Base-by-base conservation (phyloP, 2,329 filamentous ascomycete species). In the Bipolaris victoriae region DNA sequence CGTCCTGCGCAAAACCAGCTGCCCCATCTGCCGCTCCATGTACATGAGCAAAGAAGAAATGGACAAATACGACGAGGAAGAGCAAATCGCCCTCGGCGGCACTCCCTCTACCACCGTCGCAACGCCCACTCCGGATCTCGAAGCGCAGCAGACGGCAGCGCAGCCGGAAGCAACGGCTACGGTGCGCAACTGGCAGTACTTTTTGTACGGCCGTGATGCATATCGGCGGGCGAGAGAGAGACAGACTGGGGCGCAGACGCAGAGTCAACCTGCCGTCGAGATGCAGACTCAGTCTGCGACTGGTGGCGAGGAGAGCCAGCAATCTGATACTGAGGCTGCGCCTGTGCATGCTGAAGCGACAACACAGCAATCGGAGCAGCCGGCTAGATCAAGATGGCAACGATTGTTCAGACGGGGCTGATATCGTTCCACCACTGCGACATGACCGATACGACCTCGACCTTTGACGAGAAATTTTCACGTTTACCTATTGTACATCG, bases 1-100 rank as follows among this genome's bases (percentile, higher is more conserved):
- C 7, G 58, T 70, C 3, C 43, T 71, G 5, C 65, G 66, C n/a
- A 73, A 71, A 31, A 70, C 60, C 18, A 72, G 62, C 20, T 75
- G 71, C 55, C 72, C 72, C 1, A 68, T 74, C 3, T 75, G 71
- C 50, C 65, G 71, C 7, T 67, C 70, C 1, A 52, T 65, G 33
- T 75, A 69, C 49, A 70, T 64, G 43, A 60, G 50, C 45, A 61
- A 66, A 22, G 66, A 68, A 48, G 60, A 58, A 1, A 61, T 67
- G 45, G 57, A 63, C n/a, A 31, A 50, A 31, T 50, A 55, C 24
- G 64, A 67, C 18, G 40, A 60, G 11, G 65, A 68, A 36, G 66
- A 58, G 13, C 40, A 39, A 10, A 46, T 50, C 0, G 54, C 54
- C 3, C 5, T 57, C 7, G 52, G 52, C 15, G 36, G 7, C 15